phyloP scores from a whole-genome alignment of 2,329 filamentous ascomycete genomes.

The Dryadomyces sulphureus region DNA sequence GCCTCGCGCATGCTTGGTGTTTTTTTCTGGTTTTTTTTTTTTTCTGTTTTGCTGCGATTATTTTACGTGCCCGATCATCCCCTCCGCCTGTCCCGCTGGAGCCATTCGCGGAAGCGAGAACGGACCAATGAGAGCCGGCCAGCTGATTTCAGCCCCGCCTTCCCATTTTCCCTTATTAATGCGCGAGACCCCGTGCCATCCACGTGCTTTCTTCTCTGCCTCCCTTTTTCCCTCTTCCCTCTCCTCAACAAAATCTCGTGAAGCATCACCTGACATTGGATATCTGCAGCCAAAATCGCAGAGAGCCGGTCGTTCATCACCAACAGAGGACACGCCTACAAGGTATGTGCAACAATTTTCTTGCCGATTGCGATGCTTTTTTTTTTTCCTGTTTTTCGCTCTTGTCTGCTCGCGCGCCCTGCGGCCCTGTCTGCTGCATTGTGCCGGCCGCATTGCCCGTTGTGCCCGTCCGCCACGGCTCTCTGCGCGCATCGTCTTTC shows the following conservation, averaged over 20 bases:
- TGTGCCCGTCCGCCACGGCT: constrained; percentile 1
- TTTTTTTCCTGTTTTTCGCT: background rate
- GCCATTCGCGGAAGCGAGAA: background rate
- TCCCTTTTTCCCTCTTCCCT: constrained; percentile 1
- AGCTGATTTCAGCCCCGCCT: background rate
- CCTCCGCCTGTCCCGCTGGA: background rate
- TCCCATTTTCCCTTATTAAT: constrained; percentile 8
- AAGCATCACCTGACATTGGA: constrained; percentile 14
- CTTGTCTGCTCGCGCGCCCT: background rate
- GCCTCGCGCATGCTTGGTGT: background rate
- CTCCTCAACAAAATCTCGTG: constrained; percentile 10
- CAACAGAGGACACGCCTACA: background rate
- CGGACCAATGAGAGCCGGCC: background rate
- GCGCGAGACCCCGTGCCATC: constrained; percentile 12
- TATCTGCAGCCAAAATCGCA: constrained; percentile 11
- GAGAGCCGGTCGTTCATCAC: background rate
- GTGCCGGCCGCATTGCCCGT: background rate
- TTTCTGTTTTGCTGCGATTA: background rate
- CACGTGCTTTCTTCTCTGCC: constrained; percentile 10
- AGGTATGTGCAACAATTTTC: constrained; percentile 1
- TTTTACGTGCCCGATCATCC: background rate
- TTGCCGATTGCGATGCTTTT: background rate
- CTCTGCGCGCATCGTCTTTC: background rate
- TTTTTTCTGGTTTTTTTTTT: background rate
- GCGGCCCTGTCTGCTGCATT: background rate